These are phyloP conservation scores for Mentha longifolia DNA, from an alignment of 257 asterid species.

Conservation along the genomic window DNA sequence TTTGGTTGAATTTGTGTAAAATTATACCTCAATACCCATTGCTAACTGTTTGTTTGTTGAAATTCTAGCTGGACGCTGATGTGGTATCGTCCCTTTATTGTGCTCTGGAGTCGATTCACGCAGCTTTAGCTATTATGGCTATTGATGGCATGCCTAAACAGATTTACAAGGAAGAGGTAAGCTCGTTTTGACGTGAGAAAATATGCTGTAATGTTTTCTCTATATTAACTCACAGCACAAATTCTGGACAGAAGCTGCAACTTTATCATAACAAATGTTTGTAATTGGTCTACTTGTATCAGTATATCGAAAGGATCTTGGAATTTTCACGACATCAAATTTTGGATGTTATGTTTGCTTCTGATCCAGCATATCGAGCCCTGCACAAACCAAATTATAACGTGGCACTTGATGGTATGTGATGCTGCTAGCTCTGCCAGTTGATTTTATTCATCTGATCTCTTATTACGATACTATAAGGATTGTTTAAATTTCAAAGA, in stretches of 20 bases:
- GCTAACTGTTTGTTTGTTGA: conserved; percentile 34
- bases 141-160: conserved; percentile 89
- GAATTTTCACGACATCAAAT: conserved; percentile 97
- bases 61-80: conserved; percentile 83
- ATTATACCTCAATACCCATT: neutral
- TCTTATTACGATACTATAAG: conserved; percentile 15
- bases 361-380: conserved; percentile 93
- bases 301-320: conserved; percentile 94
- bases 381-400: conserved; percentile 78
- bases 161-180: conserved; percentile 94
- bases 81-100: conserved; percentile 71
- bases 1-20: conserved; percentile 6
- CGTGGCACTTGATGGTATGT: conserved; percentile 71
- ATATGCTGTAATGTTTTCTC: conserved; percentile 29
- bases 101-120: conserved; percentile 93
- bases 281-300: conserved; percentile 43
- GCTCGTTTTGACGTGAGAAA: conserved; percentile 26
- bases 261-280: conserved; percentile 28
- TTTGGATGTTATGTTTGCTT: conserved; percentile 80
- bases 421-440: conserved; percentile 31
- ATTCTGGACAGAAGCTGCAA: conserved; percentile 24
- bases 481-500: conserved; percentile 9
- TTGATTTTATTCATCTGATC: conserved; percentile 24
- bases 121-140: conserved; percentile 88
- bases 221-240: conserved; percentile 3